These are phyloP conservation scores for Clausena lansium DNA, from an alignment of 345 rosid genomes.

Conservation along the genomic window DNA sequence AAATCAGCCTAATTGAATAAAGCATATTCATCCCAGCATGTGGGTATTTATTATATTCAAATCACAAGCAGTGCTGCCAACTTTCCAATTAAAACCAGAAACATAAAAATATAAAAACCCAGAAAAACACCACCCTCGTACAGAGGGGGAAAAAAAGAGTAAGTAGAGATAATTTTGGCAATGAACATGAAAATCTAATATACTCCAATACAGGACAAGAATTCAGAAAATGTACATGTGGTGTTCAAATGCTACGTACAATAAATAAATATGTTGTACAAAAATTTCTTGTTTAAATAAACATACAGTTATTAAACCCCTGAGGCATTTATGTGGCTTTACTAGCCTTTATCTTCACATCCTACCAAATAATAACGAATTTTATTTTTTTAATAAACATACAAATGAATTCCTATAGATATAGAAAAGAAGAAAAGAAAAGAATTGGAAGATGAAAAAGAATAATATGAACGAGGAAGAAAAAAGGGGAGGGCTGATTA, in stretches of 20 bases:
- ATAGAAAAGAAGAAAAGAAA: conserved; percentile 1
- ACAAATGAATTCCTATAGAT: conserved; percentile 20
- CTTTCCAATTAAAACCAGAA: not conserved
- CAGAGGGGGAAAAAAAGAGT: not conserved
- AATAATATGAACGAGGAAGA: conserved; percentile 8
- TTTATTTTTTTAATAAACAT: conserved; percentile 29
- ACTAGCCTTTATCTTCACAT: conserved; percentile 35
- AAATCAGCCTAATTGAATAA: not conserved
- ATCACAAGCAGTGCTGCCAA: not conserved
- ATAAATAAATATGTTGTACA: conserved; percentile 37
- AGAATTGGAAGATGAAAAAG: conserved; percentile 24
- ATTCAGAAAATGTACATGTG: conserved; percentile 19
- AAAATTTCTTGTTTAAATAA: conserved; percentile 34
- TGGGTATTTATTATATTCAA: not conserved
- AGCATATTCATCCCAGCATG: not conserved
- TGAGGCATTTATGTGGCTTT: conserved; percentile 33
- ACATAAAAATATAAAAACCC: not conserved
- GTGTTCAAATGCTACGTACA: conserved; percentile 23
- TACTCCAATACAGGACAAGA: conserved; percentile 15
- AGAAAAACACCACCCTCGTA: not conserved
- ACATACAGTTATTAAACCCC: conserved; percentile 49
- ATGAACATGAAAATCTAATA: conserved; percentile 16
- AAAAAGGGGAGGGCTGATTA: conserved; percentile 19
- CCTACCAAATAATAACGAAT: conserved; percentile 31
- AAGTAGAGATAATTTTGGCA: not conserved